Percentiles rank a stretch among this genome's conserved stretches.
Conservation (phyloP, 2,329 filamentous ascomycete genomes). For the Colletotrichum sp. region DNA sequence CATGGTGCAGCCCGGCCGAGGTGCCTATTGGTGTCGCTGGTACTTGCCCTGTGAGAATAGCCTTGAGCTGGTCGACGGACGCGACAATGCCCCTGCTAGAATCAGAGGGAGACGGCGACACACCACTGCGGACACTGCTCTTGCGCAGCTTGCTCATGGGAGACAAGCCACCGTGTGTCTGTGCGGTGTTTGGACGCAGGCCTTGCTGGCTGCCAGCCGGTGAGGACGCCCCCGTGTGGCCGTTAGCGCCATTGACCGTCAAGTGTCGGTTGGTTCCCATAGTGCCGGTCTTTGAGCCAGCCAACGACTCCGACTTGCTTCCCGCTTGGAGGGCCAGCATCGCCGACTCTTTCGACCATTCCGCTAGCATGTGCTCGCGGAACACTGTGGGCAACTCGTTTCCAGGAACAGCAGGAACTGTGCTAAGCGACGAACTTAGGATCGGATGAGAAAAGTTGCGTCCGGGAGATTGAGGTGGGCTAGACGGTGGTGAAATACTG, state of each 20-base stretch:
- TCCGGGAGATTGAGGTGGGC: conserved; percentile 72
- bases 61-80: conserved; percentile 69
- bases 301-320: conserved; percentile 76
- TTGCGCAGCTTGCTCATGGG: conserved; percentile 54
- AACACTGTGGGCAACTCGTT: conserved; percentile 69
- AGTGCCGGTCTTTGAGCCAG: conserved; percentile 73
- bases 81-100: conserved; percentile 57
- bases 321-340: conserved; percentile 71
- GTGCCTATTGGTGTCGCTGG: conserved; percentile 42
- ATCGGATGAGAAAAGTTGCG: conserved; percentile 68
- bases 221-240: conserved; percentile 48
- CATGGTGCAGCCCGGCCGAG: conserved; percentile 48
- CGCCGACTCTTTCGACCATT: conserved; percentile 81
- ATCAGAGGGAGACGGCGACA: conserved; percentile 48
- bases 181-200: conserved; percentile 52
- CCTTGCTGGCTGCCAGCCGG: conserved; percentile 57
- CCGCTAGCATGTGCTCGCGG: conserved; percentile 76
- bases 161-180: conserved; percentile 29
- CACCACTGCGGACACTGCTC: conserved; percentile 56
- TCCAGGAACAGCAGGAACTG: conserved; percentile 42
- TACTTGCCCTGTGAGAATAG: conserved; percentile 60
- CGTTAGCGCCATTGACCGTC: conserved; percentile 54
- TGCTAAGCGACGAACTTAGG: conserved; percentile 53
- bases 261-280: conserved; percentile 58
- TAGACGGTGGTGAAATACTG: conserved; percentile 67